Base-by-base conservation (phyloP, 1,284 basidiomycete genomes). In the Malassezia globosa region DNA sequence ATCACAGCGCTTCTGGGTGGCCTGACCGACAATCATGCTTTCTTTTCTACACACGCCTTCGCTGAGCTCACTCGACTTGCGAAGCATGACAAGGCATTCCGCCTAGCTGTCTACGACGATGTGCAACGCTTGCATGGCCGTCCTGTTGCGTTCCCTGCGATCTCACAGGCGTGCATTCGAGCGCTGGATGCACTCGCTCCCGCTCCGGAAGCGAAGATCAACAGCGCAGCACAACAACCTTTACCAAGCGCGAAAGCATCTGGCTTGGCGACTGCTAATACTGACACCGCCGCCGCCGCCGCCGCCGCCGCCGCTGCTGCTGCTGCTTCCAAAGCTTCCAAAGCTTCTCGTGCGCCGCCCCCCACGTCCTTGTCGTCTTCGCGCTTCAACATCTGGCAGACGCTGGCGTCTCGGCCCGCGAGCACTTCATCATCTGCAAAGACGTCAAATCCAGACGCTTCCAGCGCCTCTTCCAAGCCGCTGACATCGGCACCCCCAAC, bases 21-120 rank as follows among this genome's bases (percentile, higher is more conserved):
- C 7, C 42, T 62, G 25, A 37, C 48, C 23, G 62, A 64, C 41
- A 40, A 51, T 10, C 46, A 50, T 13, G 23, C 55, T 16, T 64
- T 64, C 37, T 64, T 64, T 36, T 48, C 58, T 24, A 51, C 54
- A 23, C 60, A 60, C 19, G 62, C 62, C 2, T 56, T 52, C n/a
- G 21, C 25, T 11, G 62, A 64, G 37, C 21, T 59, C 22, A 58
- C 55, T 5, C 46, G 58, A 11, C 41, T 60, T 37, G 55, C 56
- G 10, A 33, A 42, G 13, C 19, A 27, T 13, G 60, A 62, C 21
- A 25, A 25, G 22, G 48, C 50, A 31, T 48, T 46, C 16, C 51
- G 62, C 6, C n/a, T 23, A 2, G 25, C 25, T 10, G 49, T 64
- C 35, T 64, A 59, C 27, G 42, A 48, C 21, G 60, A 64, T 34